Base-by-base conservation (phyloP, 352 stramenopile genomes). In the Globisporangium nodosum region DNA sequence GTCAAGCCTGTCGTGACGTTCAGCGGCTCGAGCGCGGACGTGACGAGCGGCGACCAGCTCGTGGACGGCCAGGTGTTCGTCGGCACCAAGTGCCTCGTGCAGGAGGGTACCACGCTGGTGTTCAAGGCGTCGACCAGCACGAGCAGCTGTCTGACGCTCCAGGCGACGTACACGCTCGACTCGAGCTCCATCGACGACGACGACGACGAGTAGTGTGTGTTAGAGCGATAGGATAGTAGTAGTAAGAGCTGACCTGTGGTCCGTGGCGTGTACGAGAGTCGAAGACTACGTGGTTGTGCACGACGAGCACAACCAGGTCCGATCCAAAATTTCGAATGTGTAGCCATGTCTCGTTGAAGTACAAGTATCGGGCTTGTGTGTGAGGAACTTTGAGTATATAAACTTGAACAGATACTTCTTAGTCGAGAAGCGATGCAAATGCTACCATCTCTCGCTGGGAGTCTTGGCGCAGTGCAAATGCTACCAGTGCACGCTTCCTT, bases 81-180 rank as follows among this genome's bases (percentile, higher is more conserved):
- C 15, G 59, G 49, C n/a, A 51, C 54, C 48, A 63, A 65, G 52
- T 74, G 66, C 33, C 49, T 74, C 3, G 66, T 60, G 16, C 37
- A 69, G 43, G 61, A 51, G 24, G 60, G 56, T 15, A 56, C 60
- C 18, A 48, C 30, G 33, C 49, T 73, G 40, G 55, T 52, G 21
- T 62, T 68, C 20, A 56, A 63, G 54, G 30, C 54, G 3, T 43
- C 37, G 40, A 45, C 53, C 16, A 63, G 37, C 5, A 52, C 66
- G 27, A 66, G 39, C 5, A 57, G 49, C 43, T 74, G 66, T 40
- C 58, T 61, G 21, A 53, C 64, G 35, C 61, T 74, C 52, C 66
- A 74, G 47, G 54, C 63, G 8, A 70, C 63, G 40, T 74, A 74
- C 60, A 56, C 53, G 43, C 60, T 74, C 16, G 66, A 71, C 45